phyloP scores from a whole-genome alignment of 108 stramenopile genomes.

The Nitzschia palea region DNA sequence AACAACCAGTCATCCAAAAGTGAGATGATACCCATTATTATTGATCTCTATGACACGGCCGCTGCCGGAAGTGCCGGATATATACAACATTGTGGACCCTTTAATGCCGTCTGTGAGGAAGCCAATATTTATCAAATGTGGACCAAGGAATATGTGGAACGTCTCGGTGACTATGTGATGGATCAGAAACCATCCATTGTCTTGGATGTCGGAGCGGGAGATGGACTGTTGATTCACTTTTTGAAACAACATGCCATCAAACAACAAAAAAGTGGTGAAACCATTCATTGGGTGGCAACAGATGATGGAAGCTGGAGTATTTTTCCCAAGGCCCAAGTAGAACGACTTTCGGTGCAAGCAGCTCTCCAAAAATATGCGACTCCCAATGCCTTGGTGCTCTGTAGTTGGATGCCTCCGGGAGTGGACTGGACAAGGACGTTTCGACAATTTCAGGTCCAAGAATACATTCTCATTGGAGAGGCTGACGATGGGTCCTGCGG shows the following conservation, averaged over 20 bases:
- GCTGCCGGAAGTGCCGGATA: conserved; percentile 38
- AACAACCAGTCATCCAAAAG: neutral
- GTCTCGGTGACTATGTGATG: conserved; percentile 67
- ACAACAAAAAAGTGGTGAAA: conserved; percentile 23
- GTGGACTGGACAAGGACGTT: conserved; percentile 76
- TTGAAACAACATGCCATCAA: conserved; percentile 52
- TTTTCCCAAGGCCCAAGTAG: conserved; percentile 53
- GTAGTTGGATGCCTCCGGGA: conserved; percentile 86
- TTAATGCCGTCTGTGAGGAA: conserved; percentile 79
- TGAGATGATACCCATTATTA: neutral
- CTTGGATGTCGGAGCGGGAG: conserved; percentile 85
- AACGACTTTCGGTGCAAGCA: conserved; percentile 45
- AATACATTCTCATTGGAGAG: conserved; percentile 88
- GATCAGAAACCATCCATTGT: conserved; percentile 38
- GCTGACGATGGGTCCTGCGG: conserved; percentile 80
- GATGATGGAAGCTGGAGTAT: conserved; percentile 82
- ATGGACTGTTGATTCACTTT: conserved; percentile 70
- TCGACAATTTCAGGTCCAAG: conserved; percentile 56
- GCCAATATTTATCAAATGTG: conserved; percentile 78
- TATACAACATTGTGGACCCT: conserved; percentile 53
- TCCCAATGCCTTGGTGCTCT: conserved; percentile 59
- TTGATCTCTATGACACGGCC: conserved; percentile 48
- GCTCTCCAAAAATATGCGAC: conserved; percentile 60
- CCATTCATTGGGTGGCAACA: conserved; percentile 59
- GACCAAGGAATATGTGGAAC: conserved; percentile 71